Percentiles rank a stretch among this genome's conserved stretches.
Evolutionary conservation across 805 yeast genomes (phyloP).

Genomic region (Pichia gijzeniarum): DNA sequence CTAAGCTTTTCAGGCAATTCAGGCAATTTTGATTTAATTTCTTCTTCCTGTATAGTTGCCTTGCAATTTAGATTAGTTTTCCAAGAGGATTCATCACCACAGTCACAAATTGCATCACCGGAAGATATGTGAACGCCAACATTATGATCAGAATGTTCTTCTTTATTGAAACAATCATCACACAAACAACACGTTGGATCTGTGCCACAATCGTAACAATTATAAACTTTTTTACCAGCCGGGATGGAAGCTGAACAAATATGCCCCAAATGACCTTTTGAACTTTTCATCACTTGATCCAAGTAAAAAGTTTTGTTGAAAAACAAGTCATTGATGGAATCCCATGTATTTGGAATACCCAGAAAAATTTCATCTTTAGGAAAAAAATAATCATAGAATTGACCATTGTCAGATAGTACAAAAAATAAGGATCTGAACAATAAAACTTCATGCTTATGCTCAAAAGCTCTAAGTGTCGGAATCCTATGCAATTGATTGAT

Average conservation of each 20-base stretch:
- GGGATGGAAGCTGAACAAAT: constrained; percentile 63
- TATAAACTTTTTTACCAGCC: constrained; percentile 58
- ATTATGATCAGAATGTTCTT: constrained; percentile 62
- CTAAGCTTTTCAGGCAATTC: constrained; percentile 18
- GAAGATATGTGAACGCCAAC: constrained; percentile 46
- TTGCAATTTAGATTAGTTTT: constrained; percentile 43
- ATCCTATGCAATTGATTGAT: constrained; percentile 8
- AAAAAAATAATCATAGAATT: constrained; percentile 10
- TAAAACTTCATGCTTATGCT: constrained; percentile 6
- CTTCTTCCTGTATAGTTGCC: constrained; percentile 17
- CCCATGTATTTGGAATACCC: constrained; percentile 23
- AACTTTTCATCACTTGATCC: constrained; percentile 15
- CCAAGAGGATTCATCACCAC: constrained; percentile 70
- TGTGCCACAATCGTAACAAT: constrained; percentile 70
- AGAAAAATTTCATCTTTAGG: background rate
- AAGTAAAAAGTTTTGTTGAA: constrained; percentile 21
- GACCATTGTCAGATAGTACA: constrained; percentile 13
- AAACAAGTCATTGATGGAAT: constrained; percentile 16
- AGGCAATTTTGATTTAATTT: constrained; percentile 5
- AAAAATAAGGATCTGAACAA: constrained; percentile 14
- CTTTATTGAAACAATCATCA: constrained; percentile 61
- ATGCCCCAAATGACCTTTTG: constrained; percentile 46
- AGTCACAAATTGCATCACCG: constrained; percentile 62
- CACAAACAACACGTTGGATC: constrained; percentile 79
- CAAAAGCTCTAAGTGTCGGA: constrained; percentile 8